Conservation (phyloP, 805 yeast genomes). For the Clavispora asparagi region DNA sequence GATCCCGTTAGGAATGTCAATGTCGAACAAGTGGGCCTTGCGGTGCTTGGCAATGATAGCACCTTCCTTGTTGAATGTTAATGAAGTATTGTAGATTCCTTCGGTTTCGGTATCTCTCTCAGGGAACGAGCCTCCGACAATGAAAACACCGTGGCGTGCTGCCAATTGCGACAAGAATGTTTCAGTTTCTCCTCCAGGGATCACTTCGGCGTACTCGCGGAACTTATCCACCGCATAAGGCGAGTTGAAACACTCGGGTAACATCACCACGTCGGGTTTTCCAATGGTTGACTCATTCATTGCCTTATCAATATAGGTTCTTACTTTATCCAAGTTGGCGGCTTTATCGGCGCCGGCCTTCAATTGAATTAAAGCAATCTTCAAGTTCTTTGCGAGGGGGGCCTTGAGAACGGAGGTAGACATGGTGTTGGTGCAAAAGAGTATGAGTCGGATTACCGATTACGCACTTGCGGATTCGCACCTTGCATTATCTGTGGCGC, state of each 20-base stretch:
- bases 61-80: slow-evolving; percentile 70
- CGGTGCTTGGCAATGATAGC: slow-evolving; percentile 81
- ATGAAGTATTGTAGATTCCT: slow-evolving; percentile 62
- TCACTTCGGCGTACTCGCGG: slow-evolving; percentile 80
- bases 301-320: slow-evolving; percentile 61
- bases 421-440: slow-evolving; percentile 2
- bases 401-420: slow-evolving; percentile 21
- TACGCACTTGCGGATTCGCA: no score
- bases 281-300: slow-evolving; percentile 28
- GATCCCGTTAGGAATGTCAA: slow-evolving; percentile 87
- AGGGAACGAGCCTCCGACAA: slow-evolving; percentile 92
- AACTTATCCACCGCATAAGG: slow-evolving; percentile 89
- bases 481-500: no score
- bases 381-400: slow-evolving; percentile 52
- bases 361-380: slow-evolving; percentile 81
- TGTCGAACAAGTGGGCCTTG: slow-evolving; percentile 87
- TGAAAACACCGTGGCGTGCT: slow-evolving; percentile 50
- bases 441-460: no score
- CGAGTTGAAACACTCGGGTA: slow-evolving; percentile 96
- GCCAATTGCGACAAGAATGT: slow-evolving; percentile 61
- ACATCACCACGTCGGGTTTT: slow-evolving; percentile 61
- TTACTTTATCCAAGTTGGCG: slow-evolving; percentile 68
- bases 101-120: slow-evolving; percentile 43
- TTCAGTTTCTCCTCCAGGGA: slow-evolving; percentile 71
- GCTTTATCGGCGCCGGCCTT: slow-evolving; percentile 77